A percentile compares a stretch with the other conserved stretches of the same genome.
Conservation (phyloP, 306 rosid genomes). For the Quercus mongolica region DNA sequence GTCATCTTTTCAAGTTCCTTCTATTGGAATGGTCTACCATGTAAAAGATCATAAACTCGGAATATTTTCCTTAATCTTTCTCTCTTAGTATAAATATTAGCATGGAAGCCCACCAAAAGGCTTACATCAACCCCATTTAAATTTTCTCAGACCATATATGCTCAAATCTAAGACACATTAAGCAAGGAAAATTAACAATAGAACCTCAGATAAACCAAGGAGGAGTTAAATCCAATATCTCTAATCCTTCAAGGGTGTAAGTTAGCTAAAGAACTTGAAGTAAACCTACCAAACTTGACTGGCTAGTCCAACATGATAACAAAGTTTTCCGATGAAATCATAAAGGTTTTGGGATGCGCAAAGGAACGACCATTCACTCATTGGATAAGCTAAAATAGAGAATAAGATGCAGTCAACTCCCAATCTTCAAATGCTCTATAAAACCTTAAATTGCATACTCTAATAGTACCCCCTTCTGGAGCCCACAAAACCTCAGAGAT, state of each 20-base stretch:
- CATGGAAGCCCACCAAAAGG: constrained; percentile 27
- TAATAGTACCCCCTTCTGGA: too few species aligned
- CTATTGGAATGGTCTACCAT: constrained; percentile 22
- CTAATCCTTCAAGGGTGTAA: constrained; percentile 40
- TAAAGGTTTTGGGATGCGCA: constrained; percentile 22
- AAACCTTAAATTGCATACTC: too few species aligned
- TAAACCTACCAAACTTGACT: constrained; percentile 30
- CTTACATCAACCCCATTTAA: constrained; percentile 6
- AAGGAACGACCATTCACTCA: constrained; percentile 14
- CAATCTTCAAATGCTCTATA: too few species aligned
- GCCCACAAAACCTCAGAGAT: too few species aligned
- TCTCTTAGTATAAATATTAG: constrained; percentile 1
- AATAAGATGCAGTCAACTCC: too few species aligned
- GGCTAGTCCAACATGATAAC: constrained; percentile 29
- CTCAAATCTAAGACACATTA: constrained; percentile 12
- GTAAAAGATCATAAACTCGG: constrained; percentile 21
- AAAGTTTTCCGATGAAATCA: constrained; percentile 40
- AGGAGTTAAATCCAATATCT: constrained; percentile 13
- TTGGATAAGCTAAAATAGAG: too few species aligned
- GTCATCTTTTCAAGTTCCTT: constrained; percentile 35
- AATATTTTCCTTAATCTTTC: neutral
- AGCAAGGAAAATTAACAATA: neutral
- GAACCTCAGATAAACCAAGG: constrained; percentile 30
- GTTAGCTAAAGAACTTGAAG: constrained; percentile 39
- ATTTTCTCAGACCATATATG: neutral